Percentiles rank a stretch among this genome's conserved stretches.
phyloP scores from a whole-genome alignment of 805 yeast species.

The Wickerhamiella australiensis region DNA sequence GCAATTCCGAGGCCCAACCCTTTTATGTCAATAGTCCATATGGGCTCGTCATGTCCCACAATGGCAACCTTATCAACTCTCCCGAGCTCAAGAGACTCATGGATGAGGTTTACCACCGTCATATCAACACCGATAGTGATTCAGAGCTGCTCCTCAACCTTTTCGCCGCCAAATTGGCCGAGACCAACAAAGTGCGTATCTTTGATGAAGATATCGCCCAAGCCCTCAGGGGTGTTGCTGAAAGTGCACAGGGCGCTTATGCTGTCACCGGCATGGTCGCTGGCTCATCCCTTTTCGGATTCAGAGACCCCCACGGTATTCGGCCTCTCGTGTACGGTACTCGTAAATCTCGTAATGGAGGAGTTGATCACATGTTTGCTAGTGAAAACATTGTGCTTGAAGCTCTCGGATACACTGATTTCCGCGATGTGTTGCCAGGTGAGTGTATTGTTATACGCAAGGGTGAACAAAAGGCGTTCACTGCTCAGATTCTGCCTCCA shows the following conservation, averaged over 20 bases:
- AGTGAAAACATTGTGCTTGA: slow-evolving; percentile 89
- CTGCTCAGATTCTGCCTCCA: slow-evolving; percentile 72
- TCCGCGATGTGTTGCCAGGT: slow-evolving; percentile 82
- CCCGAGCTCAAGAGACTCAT: slow-evolving; percentile 60
- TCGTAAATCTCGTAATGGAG: slow-evolving; percentile 56
- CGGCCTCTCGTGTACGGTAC: slow-evolving; percentile 85
- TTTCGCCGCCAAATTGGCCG: slow-evolving; percentile 84
- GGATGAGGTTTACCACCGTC: slow-evolving; percentile 92
- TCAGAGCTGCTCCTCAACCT: slow-evolving; percentile 81
- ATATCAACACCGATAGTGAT: slow-evolving; percentile 93
- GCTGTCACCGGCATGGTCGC: slow-evolving; percentile 93
- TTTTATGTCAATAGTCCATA: slow-evolving; percentile 95
- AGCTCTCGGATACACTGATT: slow-evolving; percentile 74
- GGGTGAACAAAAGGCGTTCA: slow-evolving; percentile 58
- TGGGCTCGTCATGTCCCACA: slow-evolving; percentile 82
- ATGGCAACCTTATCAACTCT: slow-evolving; percentile 90
- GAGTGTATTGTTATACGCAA: slow-evolving; percentile 93
- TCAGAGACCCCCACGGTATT: slow-evolving; percentile 94
- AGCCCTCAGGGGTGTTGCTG: slow-evolving; percentile 74
- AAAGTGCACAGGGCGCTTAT: slow-evolving; percentile 85
- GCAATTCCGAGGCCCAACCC: slow-evolving; percentile 97
- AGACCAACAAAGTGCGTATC: slow-evolving; percentile 85
- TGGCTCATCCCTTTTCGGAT: slow-evolving; percentile 89
- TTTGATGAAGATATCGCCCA: slow-evolving; percentile 78
- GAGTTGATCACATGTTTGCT: slow-evolving; percentile 79